Conservation (phyloP, 805 yeast genomes). For the Metschnikowia kofuensis region DNA sequence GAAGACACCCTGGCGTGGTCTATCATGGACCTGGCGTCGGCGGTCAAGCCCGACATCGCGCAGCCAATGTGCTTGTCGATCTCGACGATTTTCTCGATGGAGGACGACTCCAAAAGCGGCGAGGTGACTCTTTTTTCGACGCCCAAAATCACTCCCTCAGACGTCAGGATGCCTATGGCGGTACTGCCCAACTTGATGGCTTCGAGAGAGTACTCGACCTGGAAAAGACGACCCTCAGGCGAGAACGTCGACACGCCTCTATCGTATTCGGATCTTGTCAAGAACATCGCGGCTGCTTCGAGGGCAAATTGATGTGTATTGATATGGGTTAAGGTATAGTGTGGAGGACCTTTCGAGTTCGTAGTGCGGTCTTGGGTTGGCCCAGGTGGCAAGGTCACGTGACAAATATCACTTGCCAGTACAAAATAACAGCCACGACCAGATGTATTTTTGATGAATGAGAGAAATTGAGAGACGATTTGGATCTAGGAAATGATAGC, state of each 20-base stretch:
- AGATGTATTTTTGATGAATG: too few species aligned
- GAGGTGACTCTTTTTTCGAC: constrained; percentile 98
- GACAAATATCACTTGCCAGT: too few species aligned
- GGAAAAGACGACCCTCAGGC: constrained; percentile 97
- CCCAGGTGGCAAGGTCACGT: too few species aligned
- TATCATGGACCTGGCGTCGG: constrained; percentile 98
- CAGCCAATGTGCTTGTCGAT: constrained; percentile 93
- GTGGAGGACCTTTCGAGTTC: background rate
- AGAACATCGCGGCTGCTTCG: constrained; percentile 59
- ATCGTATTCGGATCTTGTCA: constrained; percentile 99
- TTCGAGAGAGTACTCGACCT: constrained; percentile 95
- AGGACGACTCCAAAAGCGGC: constrained; percentile 81
- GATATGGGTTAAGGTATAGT: background rate
- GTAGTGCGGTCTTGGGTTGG: too few species aligned
- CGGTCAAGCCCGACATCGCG: constrained; percentile 98
- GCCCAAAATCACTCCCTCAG: constrained; percentile 93
- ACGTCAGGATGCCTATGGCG: constrained; percentile 93
- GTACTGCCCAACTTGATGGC: constrained; percentile 98
- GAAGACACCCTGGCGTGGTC: constrained; percentile 94
- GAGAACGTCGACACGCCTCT: constrained; percentile 98
- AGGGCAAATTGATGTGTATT: background rate
- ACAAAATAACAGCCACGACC: too few species aligned
- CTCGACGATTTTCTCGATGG: constrained; percentile 94
- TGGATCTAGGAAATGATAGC: too few species aligned
- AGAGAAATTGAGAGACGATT: too few species aligned